Base-by-base conservation (phyloP, 495 filamentous ascomycete genomes). In the Annulohypoxylon nitens region DNA sequence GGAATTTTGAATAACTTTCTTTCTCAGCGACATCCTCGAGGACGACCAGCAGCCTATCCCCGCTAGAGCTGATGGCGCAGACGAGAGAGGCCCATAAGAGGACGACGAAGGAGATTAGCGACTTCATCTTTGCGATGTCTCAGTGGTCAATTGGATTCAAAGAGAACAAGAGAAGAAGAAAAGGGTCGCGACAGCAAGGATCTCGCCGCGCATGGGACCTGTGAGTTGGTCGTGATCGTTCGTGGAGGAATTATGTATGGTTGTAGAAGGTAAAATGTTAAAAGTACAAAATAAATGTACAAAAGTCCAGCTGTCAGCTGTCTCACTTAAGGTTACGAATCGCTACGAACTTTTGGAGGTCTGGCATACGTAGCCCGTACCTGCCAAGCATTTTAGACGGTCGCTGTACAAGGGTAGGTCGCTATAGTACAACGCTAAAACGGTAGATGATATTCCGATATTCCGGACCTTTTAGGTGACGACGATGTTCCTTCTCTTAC, bases 21-120 rank as follows among this genome's bases (percentile, higher is more conserved):
- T 93, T 93, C 75, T 97, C 93, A 39, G 86, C 85, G 62, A 87
- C 82, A 68, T 98, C 93, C 77, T 99, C 96, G 48, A 96, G 80
- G 51, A 98, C 88, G 33, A 96, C 95, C 75, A 98, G 83, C 80
- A 99, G 81, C 79, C 94, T 89, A 80, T 86, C 89, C 55, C 95
- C 96, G 62, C 88, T 90, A 69, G 88, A 91, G 84, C 94, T 97
- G 76, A 93, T 80, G 47, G 93, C 93, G 78, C 91, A 86, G 71
- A 90, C 92, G 41, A 87, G 81, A 76, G 89, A 85, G 74, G 89
- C 82, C 62, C 93, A 86, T 75, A 87, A 82, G 70, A 92, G 82
- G 41, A 92, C 75, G 61, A 94, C 75, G 74, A 93, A 87, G 59
- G 90, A 91, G 79, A 92, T 82, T 76, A 91, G 85, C 86, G 90